Conservation (phyloP, 768 basidiomycete species). For the Russula brevipes region DNA sequence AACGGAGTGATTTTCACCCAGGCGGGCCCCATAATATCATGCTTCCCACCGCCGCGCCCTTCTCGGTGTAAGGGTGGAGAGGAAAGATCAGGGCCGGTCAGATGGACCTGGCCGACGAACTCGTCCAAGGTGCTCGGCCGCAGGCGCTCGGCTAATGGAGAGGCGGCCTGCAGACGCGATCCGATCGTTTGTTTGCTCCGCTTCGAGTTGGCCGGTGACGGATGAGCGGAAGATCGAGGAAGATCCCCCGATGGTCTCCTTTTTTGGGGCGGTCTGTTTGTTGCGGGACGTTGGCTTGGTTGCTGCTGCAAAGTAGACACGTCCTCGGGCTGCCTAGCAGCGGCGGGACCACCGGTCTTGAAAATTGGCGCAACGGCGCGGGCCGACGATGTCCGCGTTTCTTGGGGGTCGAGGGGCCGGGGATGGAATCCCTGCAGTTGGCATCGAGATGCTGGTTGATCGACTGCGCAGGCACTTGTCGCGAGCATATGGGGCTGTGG, state of each 20-base stretch:
- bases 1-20: slow-evolving; percentile 39
- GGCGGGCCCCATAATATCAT: slow-evolving; percentile 75
- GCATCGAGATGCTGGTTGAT: slow-evolving; percentile 21
- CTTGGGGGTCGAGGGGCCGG: slow-evolving; percentile 6
- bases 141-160: slow-evolving; percentile 69
- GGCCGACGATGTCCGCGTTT: slow-evolving; percentile 1
- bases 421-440: slow-evolving; percentile 16
- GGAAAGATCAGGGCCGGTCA: slow-evolving; percentile 52
- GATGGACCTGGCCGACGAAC: slow-evolving; percentile 67
- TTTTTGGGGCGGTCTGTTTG: slow-evolving; percentile 3
- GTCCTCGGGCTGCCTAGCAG: not conserved
- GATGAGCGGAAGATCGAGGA: not conserved
- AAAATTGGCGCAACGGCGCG: slow-evolving; percentile 18
- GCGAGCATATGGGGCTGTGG: slow-evolving; percentile 19
- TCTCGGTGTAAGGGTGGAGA: slow-evolving; percentile 46
- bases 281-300: not conserved
- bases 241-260: not conserved
- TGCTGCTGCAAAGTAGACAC: not conserved
- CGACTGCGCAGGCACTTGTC: slow-evolving; percentile 12
- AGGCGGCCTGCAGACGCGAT: slow-evolving; percentile 32
- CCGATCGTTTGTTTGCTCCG: slow-evolving; percentile 11
- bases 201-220: not conserved
- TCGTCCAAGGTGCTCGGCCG: slow-evolving; percentile 61
- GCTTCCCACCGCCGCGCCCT: slow-evolving; percentile 48
- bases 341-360: not conserved